Evolutionary conservation across 805 yeast genomes (phyloP).

Genomic region (Jamesozyma rosinii): DNA sequence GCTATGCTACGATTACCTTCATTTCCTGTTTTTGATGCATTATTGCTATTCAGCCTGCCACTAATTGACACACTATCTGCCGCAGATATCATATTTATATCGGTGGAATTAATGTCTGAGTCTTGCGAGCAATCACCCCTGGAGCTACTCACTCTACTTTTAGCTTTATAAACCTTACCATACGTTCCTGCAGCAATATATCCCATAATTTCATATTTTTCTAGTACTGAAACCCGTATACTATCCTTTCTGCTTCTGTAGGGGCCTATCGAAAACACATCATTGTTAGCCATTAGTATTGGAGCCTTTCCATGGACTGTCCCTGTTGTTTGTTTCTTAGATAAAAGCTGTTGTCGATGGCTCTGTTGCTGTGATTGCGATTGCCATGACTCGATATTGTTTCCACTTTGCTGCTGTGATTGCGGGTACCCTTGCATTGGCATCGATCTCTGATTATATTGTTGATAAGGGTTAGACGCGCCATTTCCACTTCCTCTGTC

Average conservation of each 20-base stretch:
- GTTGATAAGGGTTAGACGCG: neutral
- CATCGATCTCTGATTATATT: conserved; percentile 1
- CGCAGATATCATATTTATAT: neutral
- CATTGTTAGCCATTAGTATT: conserved; percentile 45
- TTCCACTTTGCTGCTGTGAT: conserved; percentile 7
- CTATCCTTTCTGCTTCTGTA: conserved; percentile 58
- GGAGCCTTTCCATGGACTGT: conserved; percentile 32
- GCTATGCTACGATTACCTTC: neutral
- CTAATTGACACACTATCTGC: no score
- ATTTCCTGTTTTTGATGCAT: neutral
- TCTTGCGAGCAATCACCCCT: no score
- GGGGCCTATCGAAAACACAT: conserved; percentile 47
- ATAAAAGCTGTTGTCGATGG: conserved; percentile 6
- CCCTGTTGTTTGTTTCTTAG: conserved; percentile 5
- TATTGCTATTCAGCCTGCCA: no score
- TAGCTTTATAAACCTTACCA: conserved; percentile 93
- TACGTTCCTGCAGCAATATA: conserved; percentile 98
- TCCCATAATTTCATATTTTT: conserved; percentile 79
- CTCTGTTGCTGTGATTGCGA: conserved; percentile 6
- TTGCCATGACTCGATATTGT: conserved; percentile 15
- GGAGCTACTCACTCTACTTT: conserved; percentile 16
- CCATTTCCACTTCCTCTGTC: neutral
- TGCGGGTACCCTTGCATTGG: conserved; percentile 1
- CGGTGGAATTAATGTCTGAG: no score
- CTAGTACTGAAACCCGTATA: conserved; percentile 62